A percentile compares a stretch with the other conserved stretches of the same genome.
phyloP scores from a whole-genome alignment of 805 yeast species.

The Yarrowia sp. region DNA sequence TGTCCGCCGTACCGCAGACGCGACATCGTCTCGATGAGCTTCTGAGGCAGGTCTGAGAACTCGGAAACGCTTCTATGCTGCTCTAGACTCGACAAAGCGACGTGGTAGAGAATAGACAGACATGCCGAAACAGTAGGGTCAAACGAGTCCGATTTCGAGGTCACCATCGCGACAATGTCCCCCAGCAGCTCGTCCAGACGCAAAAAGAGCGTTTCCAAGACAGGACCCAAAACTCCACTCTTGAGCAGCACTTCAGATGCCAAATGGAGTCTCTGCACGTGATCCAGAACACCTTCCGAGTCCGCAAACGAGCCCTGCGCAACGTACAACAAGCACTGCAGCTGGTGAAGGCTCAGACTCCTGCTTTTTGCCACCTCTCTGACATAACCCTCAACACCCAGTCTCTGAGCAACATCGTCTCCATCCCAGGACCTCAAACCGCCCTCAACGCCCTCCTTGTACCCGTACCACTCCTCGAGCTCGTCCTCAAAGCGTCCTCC shows the following conservation, averaged over 20 bases:
- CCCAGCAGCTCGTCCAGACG: not conserved
- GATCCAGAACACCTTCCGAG: not conserved
- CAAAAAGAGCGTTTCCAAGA: not conserved
- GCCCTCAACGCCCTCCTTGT: conserved; percentile 22
- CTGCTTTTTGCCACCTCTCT: not conserved
- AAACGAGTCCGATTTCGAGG: not conserved
- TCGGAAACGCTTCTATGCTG: too few relatives aligned
- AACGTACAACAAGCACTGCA: not conserved
- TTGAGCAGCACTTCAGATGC: not conserved
- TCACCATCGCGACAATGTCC: not conserved
- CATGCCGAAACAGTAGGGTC: not conserved
- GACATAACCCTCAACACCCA: not conserved
- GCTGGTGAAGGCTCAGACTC: not conserved
- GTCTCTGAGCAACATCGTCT: not conserved
- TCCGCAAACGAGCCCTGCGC: conserved; percentile 9
- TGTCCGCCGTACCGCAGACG: conserved; percentile 9
- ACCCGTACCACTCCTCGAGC: conserved; percentile 49
- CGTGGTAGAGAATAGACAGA: conserved; percentile 3
- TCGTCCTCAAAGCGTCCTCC: conserved; percentile 43
- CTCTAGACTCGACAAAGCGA: not conserved
- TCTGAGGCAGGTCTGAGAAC: not conserved
- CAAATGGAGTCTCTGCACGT: not conserved
- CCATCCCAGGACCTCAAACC: conserved; percentile 2
- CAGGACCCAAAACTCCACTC: not conserved
- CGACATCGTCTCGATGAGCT: not conserved